Conservation (phyloP, 1,284 basidiomycete species). For the Heterobasidion irregulare region DNA sequence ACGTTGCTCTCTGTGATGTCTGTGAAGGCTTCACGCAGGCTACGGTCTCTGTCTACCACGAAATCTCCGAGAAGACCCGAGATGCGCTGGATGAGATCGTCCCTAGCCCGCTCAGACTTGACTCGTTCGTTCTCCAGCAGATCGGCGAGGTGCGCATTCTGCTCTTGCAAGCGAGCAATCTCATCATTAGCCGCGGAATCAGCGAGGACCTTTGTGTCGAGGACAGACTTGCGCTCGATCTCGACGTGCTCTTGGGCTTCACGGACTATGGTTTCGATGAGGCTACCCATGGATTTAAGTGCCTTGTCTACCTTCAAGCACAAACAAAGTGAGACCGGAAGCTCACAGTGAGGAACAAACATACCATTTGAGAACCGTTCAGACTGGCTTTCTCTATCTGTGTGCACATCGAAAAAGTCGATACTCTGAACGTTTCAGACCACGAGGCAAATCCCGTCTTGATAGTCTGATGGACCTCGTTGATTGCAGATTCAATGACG, state of each 20-base stretch:
- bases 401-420: slow-evolving; percentile 37
- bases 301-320: slow-evolving; percentile 36
- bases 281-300: slow-evolving; percentile 37
- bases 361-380: slow-evolving; percentile 34
- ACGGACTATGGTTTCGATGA: slow-evolving; percentile 53
- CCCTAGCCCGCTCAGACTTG: slow-evolving; percentile 59
- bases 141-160: slow-evolving; percentile 61
- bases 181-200: slow-evolving; percentile 49
- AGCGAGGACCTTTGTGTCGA: slow-evolving; percentile 42
- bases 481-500: slow-evolving; percentile 36
- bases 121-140: slow-evolving; percentile 62
- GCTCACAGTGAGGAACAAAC: slow-evolving; percentile 11
- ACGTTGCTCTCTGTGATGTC: slow-evolving; percentile 49
- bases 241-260: slow-evolving; percentile 53
- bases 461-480: slow-evolving; percentile 45
- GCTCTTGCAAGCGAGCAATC: slow-evolving; percentile 56
- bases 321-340: slow-evolving; percentile 13
- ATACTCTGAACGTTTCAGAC: slow-evolving; percentile 40
- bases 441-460: slow-evolving; percentile 45
- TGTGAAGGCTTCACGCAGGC: slow-evolving; percentile 53
- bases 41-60: slow-evolving; percentile 58
- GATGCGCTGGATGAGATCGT: slow-evolving; percentile 66
- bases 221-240: slow-evolving; percentile 42
- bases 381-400: slow-evolving; percentile 35
- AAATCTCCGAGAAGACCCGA: slow-evolving; percentile 67